phyloP scores from a whole-genome alignment of 768 basidiomycete species.

The Pleurotus salmoneostramineus region DNA sequence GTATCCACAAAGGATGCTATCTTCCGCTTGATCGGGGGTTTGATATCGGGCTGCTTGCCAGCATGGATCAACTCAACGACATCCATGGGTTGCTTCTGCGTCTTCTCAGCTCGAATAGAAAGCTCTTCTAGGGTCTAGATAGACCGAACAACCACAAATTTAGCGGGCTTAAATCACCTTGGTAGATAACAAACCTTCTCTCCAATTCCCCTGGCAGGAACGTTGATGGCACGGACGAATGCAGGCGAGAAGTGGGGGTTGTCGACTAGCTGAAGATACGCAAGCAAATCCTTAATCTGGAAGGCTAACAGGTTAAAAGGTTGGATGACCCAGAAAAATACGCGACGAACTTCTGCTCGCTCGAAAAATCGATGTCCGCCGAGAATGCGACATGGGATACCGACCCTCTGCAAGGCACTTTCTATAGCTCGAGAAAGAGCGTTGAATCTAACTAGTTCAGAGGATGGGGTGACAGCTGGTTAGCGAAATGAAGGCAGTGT shows the following conservation, averaged over 20 bases:
- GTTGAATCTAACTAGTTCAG: slow-evolving; percentile 66
- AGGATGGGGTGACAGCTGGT: not conserved
- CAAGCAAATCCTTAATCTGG: slow-evolving; percentile 77
- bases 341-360: slow-evolving; percentile 56
- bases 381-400: slow-evolving; percentile 74
- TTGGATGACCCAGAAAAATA: not conserved
- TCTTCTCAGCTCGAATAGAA: slow-evolving; percentile 42
- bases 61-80: slow-evolving; percentile 64
- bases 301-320: not conserved
- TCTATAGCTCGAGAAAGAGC: slow-evolving; percentile 76
- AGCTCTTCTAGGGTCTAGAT: slow-evolving; percentile 60
- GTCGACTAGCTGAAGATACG: slow-evolving; percentile 80
- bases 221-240: slow-evolving; percentile 68
- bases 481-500: slow-evolving; percentile 1
- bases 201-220: slow-evolving; percentile 70
- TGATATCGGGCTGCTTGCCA: slow-evolving; percentile 57
- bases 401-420: slow-evolving; percentile 67
- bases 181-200: slow-evolving; percentile 52
- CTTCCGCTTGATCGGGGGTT: slow-evolving; percentile 63
- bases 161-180: too few species aligned
- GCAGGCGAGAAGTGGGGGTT: slow-evolving; percentile 67
- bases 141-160: not conserved
- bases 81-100: slow-evolving; percentile 50
- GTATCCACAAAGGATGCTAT: slow-evolving; percentile 54
- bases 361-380: slow-evolving; percentile 88